Evolutionary conservation across 768 basidiomycete genomes (phyloP), one percentile per base, ranked within the genome.

Genomic region (Leucosporidium creatinivorum): DNA sequence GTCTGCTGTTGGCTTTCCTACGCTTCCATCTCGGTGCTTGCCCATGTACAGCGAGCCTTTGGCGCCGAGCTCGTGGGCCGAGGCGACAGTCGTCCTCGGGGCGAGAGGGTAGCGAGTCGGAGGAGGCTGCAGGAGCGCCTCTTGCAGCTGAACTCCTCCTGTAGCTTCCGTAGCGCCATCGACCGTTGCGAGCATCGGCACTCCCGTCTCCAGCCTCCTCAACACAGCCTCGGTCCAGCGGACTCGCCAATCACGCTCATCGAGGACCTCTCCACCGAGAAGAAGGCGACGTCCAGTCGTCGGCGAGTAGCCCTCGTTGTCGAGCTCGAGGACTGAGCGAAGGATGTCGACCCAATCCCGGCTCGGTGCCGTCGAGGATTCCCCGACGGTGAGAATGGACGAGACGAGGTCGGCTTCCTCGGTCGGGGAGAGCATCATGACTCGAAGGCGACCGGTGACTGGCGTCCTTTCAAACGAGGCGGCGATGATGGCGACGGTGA

Each of bases 181-280:
- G 48, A 69, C 69, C 13, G 81, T 80, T 19, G 84, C 84, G 12
- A 93, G 79, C 21, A 85, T 73, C 15, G 87, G 89, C 51, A 93
- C 85, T 54, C 83, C 87, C 36, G 78, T 71, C 79, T 97, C 93
- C 31, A 99, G 83, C 63, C 81, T 81, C 23, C 88, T 85, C 26
- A 97, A 80, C 3, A 89, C 91, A 25, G 85, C 82, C 62, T 84
- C 82, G 17, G 94, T 91, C 93, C 94, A 97, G 25, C 80, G 75
- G 76, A 89, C 88, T 66, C 93, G 84, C 94, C 94, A 98, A 79
- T 99, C 94, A 30, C 81, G 82, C 1, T 82, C 77, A 44, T 89
- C 84, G 61, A 98, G 82, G 48, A 89, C 81, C 52, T 80, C 60
- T 2, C 73, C 75, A n/a, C 75, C 75, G 19, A 76, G 68, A 4